Evolutionary conservation across 257 asterid species (phyloP).

Genomic region (Solanum okadae): DNA sequence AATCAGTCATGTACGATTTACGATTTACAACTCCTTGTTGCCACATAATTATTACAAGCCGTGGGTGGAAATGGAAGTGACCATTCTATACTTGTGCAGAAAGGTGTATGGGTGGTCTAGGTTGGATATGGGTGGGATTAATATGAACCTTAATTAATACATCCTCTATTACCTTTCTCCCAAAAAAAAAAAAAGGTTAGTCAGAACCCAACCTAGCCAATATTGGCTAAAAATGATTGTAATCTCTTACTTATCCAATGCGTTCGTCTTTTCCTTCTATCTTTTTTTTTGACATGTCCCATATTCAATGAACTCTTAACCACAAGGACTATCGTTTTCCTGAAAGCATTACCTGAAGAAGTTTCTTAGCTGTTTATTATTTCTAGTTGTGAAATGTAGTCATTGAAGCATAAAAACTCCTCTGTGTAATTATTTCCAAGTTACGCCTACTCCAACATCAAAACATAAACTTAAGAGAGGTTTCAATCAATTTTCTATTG

Average conservation of each 20-base stretch:
- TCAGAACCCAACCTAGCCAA: not conserved
- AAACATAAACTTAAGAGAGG: not conserved
- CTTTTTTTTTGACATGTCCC: not conserved
- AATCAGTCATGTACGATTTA: not conserved
- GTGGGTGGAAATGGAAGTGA: not conserved
- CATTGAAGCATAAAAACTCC: not conserved
- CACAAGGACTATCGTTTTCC: not conserved
- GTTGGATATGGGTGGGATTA: not conserved
- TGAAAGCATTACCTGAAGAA: not conserved
- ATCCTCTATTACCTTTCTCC: not conserved
- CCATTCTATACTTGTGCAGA: not conserved
- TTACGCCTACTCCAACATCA: not conserved
- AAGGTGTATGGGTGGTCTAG: not conserved
- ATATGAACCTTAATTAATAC: not conserved
- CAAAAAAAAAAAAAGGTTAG: not conserved
- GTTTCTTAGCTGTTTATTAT: not conserved
- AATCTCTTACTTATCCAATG: not conserved
- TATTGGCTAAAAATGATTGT: not conserved
- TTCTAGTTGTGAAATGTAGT: not conserved
- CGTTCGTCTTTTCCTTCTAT: not conserved
- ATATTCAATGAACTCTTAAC: not conserved
- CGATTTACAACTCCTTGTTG: not conserved
- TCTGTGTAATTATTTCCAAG: not conserved
- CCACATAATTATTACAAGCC: not conserved
- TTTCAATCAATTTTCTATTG: not conserved